Percentiles rank a stretch among this genome's conserved stretches.
These are phyloP conservation scores for Trichosanthes cucumerina DNA, from an alignment of 306 rosid species.

Conservation along the genomic window DNA sequence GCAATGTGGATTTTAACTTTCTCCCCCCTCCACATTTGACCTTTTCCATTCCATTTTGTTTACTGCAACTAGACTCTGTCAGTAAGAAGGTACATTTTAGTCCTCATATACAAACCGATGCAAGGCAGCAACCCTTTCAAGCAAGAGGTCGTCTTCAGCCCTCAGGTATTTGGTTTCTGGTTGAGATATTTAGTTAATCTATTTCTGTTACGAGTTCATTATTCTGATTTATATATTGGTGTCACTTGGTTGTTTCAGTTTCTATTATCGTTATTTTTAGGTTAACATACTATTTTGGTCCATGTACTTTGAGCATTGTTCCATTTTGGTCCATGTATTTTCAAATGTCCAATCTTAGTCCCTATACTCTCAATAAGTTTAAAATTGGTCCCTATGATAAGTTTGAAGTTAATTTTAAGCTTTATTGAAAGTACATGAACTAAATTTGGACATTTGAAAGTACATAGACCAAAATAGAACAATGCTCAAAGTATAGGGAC, in stretches of 20 bases:
- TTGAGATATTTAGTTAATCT: slow-evolving; percentile 10
- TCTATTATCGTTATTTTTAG: background rate
- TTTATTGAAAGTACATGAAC: too few relatives aligned
- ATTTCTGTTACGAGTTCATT: background rate
- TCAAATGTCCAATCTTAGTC: too few relatives aligned
- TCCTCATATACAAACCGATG: slow-evolving; percentile 42
- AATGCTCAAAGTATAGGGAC: too few relatives aligned
- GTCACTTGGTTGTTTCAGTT: background rate
- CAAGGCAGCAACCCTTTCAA: slow-evolving; percentile 41
- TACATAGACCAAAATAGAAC: too few relatives aligned
- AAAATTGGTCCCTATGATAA: too few relatives aligned
- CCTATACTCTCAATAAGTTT: too few relatives aligned
- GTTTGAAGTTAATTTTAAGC: too few relatives aligned
- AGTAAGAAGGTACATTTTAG: slow-evolving; percentile 79
- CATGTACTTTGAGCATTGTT: too few relatives aligned
- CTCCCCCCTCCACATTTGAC: background rate
- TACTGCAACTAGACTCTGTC: slow-evolving; percentile 35
- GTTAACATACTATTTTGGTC: too few relatives aligned
- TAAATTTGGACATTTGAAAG: too few relatives aligned
- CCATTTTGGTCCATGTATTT: too few relatives aligned
- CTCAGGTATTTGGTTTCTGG: slow-evolving; percentile 42
- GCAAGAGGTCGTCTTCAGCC: slow-evolving; percentile 47
- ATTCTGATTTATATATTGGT: slow-evolving; percentile 4
- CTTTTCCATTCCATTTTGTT: slow-evolving; percentile 8
- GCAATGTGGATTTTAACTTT: slow-evolving; percentile 11